Percentiles rank a stretch among this genome's conserved stretches.
Evolutionary conservation across 139 green algal genomes (phyloP).

Genomic region (Zygnema circumcarinatum): DNA sequence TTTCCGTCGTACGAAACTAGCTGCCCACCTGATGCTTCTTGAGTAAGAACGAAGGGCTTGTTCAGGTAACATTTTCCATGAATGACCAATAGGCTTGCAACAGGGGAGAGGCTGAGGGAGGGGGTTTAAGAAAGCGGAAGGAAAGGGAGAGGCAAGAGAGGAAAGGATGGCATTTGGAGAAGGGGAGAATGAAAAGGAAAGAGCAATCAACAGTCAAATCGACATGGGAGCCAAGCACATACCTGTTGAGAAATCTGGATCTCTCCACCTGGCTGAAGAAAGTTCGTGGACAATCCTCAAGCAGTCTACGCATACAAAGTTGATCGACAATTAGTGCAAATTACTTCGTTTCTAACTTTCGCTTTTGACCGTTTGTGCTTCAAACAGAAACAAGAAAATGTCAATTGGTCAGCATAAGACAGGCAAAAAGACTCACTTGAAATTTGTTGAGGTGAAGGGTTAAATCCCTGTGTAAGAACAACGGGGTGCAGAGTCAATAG

Average conservation of each 20-base stretch:
- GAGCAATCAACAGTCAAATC: too few relatives aligned
- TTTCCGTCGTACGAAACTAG: neutral
- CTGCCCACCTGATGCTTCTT: neutral
- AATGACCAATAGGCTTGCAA: neutral
- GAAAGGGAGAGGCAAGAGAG: too few relatives aligned
- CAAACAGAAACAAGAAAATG: too few relatives aligned
- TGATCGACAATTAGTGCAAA: neutral
- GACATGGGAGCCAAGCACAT: too few relatives aligned
- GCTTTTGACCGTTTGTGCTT: too few relatives aligned
- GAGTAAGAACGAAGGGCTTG: neutral
- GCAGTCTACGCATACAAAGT: neutral
- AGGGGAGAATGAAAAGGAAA: neutral
- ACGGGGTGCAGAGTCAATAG: neutral
- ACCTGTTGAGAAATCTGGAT: neutral
- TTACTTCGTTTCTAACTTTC: neutral
- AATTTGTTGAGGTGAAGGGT: neutral
- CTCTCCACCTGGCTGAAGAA: neutral
- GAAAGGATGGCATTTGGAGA: neutral
- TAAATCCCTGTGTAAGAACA: neutral
- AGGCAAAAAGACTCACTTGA: neutral
- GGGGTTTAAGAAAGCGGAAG: too few relatives aligned
- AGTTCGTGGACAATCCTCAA: neutral
- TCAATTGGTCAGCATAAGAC: too few relatives aligned
- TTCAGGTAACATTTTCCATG: neutral
- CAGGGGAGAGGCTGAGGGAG: too few relatives aligned